A percentile compares a stretch with the other conserved stretches of the same genome.
Evolutionary conservation across 805 yeast species (phyloP).

Genomic region (Lachancea mirantina): DNA sequence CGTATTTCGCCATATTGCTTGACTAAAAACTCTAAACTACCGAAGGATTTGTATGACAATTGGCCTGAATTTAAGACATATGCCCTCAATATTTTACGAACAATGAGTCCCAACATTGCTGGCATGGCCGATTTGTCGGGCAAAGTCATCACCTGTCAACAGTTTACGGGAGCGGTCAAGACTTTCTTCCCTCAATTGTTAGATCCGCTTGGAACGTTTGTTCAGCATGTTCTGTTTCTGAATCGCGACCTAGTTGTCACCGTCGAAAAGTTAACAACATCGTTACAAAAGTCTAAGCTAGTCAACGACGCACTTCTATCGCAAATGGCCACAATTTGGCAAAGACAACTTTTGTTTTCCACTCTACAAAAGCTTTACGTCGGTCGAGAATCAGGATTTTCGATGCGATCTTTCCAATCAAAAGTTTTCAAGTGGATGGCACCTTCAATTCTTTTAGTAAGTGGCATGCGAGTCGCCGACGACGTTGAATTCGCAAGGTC

Average conservation of each 20-base stretch:
- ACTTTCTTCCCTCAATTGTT: slow-evolving; percentile 39
- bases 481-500: slow-evolving; percentile 18
- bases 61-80: slow-evolving; percentile 38
- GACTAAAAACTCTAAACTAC: slow-evolving; percentile 28
- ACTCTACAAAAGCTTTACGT: slow-evolving; percentile 55
- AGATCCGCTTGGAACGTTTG: slow-evolving; percentile 37
- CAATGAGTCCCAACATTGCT: slow-evolving; percentile 38
- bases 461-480: slow-evolving; percentile 48
- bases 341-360: slow-evolving; percentile 36
- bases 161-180: slow-evolving; percentile 30
- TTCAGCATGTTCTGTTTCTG: slow-evolving; percentile 38
- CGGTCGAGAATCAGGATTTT: slow-evolving; percentile 71
- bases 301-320: slow-evolving; percentile 32
- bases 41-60: slow-evolving; percentile 18
- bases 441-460: slow-evolving; percentile 64
- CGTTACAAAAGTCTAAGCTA: slow-evolving; percentile 11
- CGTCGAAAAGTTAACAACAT: slow-evolving; percentile 4
- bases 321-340: slow-evolving; percentile 37
- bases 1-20: slow-evolving; percentile 36
- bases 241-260: slow-evolving; percentile 18
- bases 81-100: slow-evolving; percentile 42
- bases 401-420: slow-evolving; percentile 79
- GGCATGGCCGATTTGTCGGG: slow-evolving; percentile 13
- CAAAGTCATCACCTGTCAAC: slow-evolving; percentile 22
- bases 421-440: slow-evolving; percentile 87